Conservation (phyloP, 2,329 filamentous ascomycete species). For the Rachicladosporium sp. region DNA sequence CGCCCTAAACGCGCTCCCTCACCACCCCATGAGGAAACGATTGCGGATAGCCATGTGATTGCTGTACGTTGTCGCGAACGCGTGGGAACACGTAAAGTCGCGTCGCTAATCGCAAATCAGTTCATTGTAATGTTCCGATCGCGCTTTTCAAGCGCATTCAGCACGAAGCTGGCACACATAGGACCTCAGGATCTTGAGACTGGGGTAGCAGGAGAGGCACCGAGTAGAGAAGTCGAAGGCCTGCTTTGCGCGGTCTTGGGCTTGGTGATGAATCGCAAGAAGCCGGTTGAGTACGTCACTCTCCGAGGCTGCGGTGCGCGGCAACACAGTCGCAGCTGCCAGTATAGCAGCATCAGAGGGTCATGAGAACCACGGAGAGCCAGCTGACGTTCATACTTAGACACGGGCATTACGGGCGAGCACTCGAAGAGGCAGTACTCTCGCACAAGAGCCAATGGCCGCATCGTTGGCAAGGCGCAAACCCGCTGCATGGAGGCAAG, state of each 20-base stretch:
- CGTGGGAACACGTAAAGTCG: too few species aligned
- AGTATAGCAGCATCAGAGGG: too few species aligned
- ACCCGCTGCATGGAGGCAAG: constrained; percentile 66
- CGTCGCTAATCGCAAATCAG: constrained; percentile 32
- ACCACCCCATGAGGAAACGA: constrained; percentile 76
- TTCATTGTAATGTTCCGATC: constrained; percentile 98
- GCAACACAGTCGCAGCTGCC: too few species aligned
- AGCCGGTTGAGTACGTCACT: constrained; percentile 82
- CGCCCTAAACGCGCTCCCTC: constrained; percentile 64
- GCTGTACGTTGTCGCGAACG: constrained; percentile 52
- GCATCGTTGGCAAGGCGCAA: constrained; percentile 67
- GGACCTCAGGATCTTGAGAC: constrained; percentile 91
- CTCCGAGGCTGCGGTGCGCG: constrained; percentile 2
- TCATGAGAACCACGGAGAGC: too few species aligned
- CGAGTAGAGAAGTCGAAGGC: constrained; percentile 74
- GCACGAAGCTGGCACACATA: constrained; percentile 75
- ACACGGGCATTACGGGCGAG: constrained; percentile 81
- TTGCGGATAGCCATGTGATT: constrained; percentile 85
- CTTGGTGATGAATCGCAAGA: constrained; percentile 88
- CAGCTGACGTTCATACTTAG: constrained; percentile 33
- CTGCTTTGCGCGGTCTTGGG: constrained; percentile 82
- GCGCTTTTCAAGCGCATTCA: constrained; percentile 81
- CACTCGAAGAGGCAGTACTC: constrained; percentile 82
- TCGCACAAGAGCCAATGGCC: constrained; percentile 85
- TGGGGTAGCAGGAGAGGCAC: constrained; percentile 64